Evolutionary conservation across 2,329 filamentous ascomycete species (phyloP), one percentile per base, ranked within the genome.

Genomic region (Monosporascus sp.): DNA sequence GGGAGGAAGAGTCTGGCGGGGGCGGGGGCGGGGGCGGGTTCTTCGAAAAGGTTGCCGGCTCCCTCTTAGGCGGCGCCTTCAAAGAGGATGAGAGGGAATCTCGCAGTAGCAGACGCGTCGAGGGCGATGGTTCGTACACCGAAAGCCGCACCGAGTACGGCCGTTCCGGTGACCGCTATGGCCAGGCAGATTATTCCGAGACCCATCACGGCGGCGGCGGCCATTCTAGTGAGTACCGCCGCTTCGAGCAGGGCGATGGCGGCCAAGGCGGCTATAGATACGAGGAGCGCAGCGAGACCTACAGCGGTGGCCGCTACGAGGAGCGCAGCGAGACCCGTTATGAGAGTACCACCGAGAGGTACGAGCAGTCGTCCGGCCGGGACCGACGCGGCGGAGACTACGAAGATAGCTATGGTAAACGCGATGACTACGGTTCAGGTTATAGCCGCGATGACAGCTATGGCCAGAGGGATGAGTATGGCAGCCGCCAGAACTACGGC

Each of bases 11-110:
- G 60, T 82, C 81, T 47, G 78, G 82, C 48, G 82, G 83, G 45
- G 84, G 84, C 48, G 84, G 86, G 49, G 81, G 82, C 11, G 68
- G 91, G 1, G 87, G 88, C 31, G 85, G 86, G 24, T 73, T 96
- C 44, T 76, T 96, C 14, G 86, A 85, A 51, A 83, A 85, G 28
- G 70, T 88, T 37, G 87, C 88, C 31, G 80, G 80, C 37, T 83
- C 82, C 40, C 72, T 92, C 17, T 78, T 95, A 8, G 82, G 85
- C 11, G 79, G 80, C 14, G 79, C 78, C 15, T 80, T 87, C 50
- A 75, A 77, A 49, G 74, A 75, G 37, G 73, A 80, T 37, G 75
- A 84, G 46, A 82, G 78, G 53, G 76, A 83, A 63, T 74, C 72
- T 48, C 80, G 78, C 59, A 73, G 76, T 51, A 76, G 75, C 59